Evolutionary conservation across 257 asterid genomes (phyloP).

Genomic region (Gentiana macrophylla): DNA sequence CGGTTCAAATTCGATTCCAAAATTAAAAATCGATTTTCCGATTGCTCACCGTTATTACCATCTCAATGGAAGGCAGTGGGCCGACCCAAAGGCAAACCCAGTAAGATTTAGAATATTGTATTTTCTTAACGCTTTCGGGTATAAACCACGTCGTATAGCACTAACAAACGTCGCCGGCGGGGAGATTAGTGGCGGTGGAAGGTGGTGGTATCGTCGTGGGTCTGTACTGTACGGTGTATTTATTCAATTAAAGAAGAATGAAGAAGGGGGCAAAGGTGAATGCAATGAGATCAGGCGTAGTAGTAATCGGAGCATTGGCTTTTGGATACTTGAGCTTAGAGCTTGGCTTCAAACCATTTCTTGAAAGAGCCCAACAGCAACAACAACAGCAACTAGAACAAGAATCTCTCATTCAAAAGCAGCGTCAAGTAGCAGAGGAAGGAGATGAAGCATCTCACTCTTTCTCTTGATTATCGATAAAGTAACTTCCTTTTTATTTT

Average conservation of each 20-base stretch:
- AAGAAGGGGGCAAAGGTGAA: conserved; percentile 53
- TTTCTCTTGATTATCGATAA: not conserved
- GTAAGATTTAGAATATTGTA: no score
- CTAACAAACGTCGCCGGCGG: no score
- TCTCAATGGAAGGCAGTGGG: no score
- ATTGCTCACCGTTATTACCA: no score
- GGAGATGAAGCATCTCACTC: conserved; percentile 1
- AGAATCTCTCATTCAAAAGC: conserved; percentile 20
- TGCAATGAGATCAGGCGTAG: conserved; percentile 64
- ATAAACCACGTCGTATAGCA: no score
- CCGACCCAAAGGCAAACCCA: no score
- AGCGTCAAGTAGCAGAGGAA: conserved; percentile 3
- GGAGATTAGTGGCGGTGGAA: no score
- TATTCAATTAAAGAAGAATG: conserved; percentile 16
- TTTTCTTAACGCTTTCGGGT: no score
- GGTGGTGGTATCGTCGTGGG: no score
- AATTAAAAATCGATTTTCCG: no score
- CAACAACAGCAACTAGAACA: conserved; percentile 17
- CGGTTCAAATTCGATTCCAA: no score
- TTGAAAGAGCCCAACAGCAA: conserved; percentile 57
- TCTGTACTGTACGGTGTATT: no score
- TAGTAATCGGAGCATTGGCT: conserved; percentile 62
- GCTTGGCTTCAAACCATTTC: conserved; percentile 73
- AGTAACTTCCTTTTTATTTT: not conserved
- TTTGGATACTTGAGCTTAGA: conserved; percentile 75